A percentile compares a stretch with the other conserved stretches of the same genome.
These are phyloP conservation scores for Scortechinia acanthostroma DNA, from an alignment of 2,329 filamentous ascomycete species.

Conservation along the genomic window DNA sequence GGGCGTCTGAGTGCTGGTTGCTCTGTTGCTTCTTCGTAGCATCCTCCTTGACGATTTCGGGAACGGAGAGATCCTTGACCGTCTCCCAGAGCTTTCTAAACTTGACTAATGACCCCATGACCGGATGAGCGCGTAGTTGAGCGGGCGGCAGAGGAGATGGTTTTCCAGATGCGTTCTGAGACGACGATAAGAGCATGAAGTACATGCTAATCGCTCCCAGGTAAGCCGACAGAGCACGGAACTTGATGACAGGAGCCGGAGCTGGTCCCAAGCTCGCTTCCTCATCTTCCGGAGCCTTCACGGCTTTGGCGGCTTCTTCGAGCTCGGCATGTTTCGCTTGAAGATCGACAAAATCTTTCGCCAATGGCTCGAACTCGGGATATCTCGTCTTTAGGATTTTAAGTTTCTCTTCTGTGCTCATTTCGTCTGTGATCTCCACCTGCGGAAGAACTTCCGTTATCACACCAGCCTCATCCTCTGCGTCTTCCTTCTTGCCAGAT, in stretches of 20 bases:
- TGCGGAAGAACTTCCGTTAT: constrained; percentile 83
- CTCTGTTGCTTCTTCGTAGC: too few relatives aligned
- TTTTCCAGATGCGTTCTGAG: constrained; percentile 44
- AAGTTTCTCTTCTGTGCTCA: constrained; percentile 67
- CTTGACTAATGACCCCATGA: constrained; percentile 79
- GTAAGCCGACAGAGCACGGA: constrained; percentile 77
- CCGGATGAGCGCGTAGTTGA: constrained; percentile 80
- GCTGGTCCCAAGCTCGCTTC: background rate
- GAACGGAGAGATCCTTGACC: constrained; percentile 44
- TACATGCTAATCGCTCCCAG: constrained; percentile 84
- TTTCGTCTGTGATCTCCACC: constrained; percentile 72
- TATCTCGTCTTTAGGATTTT: constrained; percentile 75
- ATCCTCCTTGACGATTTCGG: background rate
- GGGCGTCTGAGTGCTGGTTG: too few relatives aligned
- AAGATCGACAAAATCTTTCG: constrained; percentile 71
- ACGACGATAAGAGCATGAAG: constrained; percentile 84
- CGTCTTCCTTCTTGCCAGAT: constrained; percentile 36
- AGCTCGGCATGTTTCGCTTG: constrained; percentile 57
- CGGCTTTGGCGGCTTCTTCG: constrained; percentile 46
- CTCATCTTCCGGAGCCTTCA: constrained; percentile 18
- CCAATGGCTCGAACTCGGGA: constrained; percentile 83
- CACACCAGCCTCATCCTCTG: constrained; percentile 32
- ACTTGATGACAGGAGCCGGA: constrained; percentile 60
- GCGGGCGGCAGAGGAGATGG: constrained; percentile 61
- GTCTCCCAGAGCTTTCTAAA: constrained; percentile 76